Percentiles rank a stretch among this genome's conserved stretches.
phyloP scores from a whole-genome alignment of 768 basidiomycete species.

The Butyriboletus loyo region DNA sequence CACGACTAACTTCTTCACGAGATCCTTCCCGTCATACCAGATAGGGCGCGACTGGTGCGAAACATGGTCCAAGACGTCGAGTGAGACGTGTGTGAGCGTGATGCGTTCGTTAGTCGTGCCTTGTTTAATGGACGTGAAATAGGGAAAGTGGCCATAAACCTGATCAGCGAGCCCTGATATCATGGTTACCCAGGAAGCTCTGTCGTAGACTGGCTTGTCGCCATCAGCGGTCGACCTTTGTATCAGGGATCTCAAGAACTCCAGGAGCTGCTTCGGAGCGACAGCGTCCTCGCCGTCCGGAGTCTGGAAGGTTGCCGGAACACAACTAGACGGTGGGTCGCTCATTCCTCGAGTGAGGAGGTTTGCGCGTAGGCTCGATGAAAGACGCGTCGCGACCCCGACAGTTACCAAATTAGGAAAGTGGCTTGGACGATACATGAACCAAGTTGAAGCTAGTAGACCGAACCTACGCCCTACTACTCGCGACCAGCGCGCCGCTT shows the following conservation, averaged over 20 bases:
- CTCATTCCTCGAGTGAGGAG: slow-evolving; percentile 20
- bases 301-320: slow-evolving; percentile 33
- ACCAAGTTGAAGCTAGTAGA: too few relatives aligned
- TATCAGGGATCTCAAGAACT: slow-evolving; percentile 42
- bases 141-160: slow-evolving; percentile 53
- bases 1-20: slow-evolving; percentile 49
- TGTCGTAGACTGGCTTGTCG: slow-evolving; percentile 32
- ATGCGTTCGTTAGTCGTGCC: slow-evolving; percentile 55
- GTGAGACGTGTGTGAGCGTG: slow-evolving; percentile 48
- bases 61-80: slow-evolving; percentile 53
- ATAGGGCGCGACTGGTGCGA: slow-evolving; percentile 50
- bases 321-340: slow-evolving; percentile 21
- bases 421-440: background rate
- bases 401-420: slow-evolving; percentile 10
- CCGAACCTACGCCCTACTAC: slow-evolving; percentile 38
- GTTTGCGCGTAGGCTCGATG: too few relatives aligned
- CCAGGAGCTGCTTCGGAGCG: slow-evolving; percentile 39
- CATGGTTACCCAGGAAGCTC: slow-evolving; percentile 47
- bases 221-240: slow-evolving; percentile 33
- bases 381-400: background rate
- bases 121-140: slow-evolving; percentile 50
- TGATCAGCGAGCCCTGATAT: slow-evolving; percentile 51
- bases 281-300: slow-evolving; percentile 23
- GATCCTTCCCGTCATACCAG: slow-evolving; percentile 42
- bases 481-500: slow-evolving; percentile 77